Evolutionary conservation across 495 filamentous ascomycete species (phyloP), one percentile per base, ranked within the genome.

Genomic region (Xylaria intraflava): DNA sequence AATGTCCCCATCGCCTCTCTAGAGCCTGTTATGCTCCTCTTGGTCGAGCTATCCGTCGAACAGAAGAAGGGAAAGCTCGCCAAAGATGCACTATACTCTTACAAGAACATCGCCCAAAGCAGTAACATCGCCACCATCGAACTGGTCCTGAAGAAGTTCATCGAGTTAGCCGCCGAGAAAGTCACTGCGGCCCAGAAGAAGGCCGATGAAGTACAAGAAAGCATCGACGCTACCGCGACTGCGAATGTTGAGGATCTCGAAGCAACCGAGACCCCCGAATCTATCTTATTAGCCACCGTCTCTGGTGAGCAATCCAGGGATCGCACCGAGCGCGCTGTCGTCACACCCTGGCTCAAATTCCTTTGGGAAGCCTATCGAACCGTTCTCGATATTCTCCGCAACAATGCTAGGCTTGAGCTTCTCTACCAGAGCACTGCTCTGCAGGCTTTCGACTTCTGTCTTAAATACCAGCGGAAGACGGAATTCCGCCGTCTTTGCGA

Each of bases 331-430:
- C 85, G 93, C 62, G 93, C 93, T 59, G 91, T 98, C 60, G 93
- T 98, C 42, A 98, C 93, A 48, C 93, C 93, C 43, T 98, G 94
- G 93, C 81, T 98, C 59, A 98, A 98, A 75, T 98, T 98, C 67
- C 79, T 98, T 52, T 98, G 93, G 93, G 94, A 98, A 75, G 95
- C 93, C n/a, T 98, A 98, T 74, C 89, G 93, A 33, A 98, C 93
- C 48, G 93, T 98, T 33, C 80, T 98, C 60, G 93, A 98, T 63
- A 97, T 98, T 65, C 79, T 98, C 59, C 89, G 95, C 74, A 98
- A 98, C 79, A 98, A 98, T 79, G 94, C 93, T 31, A 86, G 93
- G 33, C 78, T 98, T 33, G 93, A 98, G 77, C 81, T 95, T 33
- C 94, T 97, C 79, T 98, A 98, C 73, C 93, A 98, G 80, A 87